A percentile compares a stretch with the other conserved stretches of the same genome.
Conservation (phyloP, 208 protist genomes). For the Leishmania tropica region DNA sequence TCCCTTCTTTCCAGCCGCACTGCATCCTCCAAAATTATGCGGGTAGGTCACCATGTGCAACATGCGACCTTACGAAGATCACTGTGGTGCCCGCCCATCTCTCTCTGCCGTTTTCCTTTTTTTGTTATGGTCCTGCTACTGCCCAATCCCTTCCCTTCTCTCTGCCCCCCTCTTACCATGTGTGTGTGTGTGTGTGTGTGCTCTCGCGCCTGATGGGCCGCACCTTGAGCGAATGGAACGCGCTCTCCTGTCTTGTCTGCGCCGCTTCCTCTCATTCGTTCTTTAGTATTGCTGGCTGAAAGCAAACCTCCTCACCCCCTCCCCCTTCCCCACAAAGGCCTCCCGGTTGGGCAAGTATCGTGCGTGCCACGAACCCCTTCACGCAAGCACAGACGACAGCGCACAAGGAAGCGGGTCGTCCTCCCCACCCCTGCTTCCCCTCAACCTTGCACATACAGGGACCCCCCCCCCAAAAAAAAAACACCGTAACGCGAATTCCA, state of each 20-base stretch:
- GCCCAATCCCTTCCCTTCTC: neutral
- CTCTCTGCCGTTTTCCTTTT: neutral
- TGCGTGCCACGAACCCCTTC: neutral
- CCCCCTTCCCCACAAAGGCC: neutral
- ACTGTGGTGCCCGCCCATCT: neutral
- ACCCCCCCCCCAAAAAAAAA: neutral
- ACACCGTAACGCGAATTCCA: neutral
- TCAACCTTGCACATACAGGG: neutral
- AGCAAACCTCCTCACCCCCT: neutral
- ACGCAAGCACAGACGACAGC: neutral
- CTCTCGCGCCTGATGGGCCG: neutral
- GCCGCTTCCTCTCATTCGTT: neutral
- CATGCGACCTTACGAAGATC: neutral
- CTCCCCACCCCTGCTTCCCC: neutral
- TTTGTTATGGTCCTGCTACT: neutral
- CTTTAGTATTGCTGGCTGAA: neutral
- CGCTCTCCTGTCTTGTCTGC: neutral
- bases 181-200: neutral
- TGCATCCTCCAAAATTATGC: neutral
- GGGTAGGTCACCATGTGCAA: neutral
- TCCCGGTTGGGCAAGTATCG: neutral
- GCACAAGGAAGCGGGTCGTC: neutral
- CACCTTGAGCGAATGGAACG: neutral
- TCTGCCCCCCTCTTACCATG: neutral
- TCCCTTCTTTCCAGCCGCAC: neutral